Conservation (phyloP, 495 filamentous ascomycete species). For the Glutinoglossum americanum region DNA sequence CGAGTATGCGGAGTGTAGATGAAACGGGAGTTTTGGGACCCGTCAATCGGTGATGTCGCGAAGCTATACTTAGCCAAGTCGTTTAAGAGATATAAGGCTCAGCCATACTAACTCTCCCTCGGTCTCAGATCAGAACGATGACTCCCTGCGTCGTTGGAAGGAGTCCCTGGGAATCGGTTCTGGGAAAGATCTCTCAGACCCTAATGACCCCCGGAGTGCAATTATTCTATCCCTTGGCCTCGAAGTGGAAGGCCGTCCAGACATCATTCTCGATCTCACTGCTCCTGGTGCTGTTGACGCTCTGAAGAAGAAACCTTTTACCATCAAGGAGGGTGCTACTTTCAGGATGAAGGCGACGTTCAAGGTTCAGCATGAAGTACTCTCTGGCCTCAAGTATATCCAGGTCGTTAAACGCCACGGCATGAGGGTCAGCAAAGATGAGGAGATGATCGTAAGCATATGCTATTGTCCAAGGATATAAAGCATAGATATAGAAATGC, state of each 20-base stretch:
- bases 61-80: not conserved
- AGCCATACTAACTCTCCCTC: not conserved
- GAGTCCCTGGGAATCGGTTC: constrained; percentile 65
- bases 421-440: constrained; percentile 64
- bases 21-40: not conserved
- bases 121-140: constrained; percentile 44
- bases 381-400: constrained; percentile 84
- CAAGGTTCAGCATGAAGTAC: constrained; percentile 86
- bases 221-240: constrained; percentile 83
- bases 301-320: constrained; percentile 79
- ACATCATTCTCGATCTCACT: constrained; percentile 68
- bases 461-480: not conserved
- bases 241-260: constrained; percentile 50
- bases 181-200: constrained; percentile 30
- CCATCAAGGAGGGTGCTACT: constrained; percentile 80
- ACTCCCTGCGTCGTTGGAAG: constrained; percentile 93
- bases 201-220: constrained; percentile 57
- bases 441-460: constrained; percentile 78
- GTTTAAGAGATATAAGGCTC: not conserved
- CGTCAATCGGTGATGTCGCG: not conserved
- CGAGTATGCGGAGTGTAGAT: not conserved
- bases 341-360: constrained; percentile 88
- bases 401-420: constrained; percentile 79
- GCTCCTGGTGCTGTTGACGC: constrained; percentile 37
- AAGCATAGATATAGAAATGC: not conserved